Evolutionary conservation across 345 rosid genomes (phyloP), one percentile per base, ranked within the genome.

Genomic region (Syzygium aqueum): DNA sequence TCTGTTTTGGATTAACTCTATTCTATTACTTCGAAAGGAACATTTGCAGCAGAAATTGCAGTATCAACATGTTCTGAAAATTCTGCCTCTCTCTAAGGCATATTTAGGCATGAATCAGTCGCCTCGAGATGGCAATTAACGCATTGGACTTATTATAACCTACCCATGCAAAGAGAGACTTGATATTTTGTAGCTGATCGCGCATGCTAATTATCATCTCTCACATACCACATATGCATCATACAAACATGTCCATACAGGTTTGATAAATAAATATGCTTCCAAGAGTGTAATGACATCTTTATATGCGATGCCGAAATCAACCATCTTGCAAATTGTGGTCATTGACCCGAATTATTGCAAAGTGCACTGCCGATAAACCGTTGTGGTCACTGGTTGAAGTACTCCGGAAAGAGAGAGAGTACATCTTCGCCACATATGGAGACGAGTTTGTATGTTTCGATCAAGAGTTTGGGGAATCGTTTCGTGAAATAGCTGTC

Each of bases 391-490:
- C 49, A 73, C 27, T 0, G 7, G 49, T 37, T 90, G 84, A 97
- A 94, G 89, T 97, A 95, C 91, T 96, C 96, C 53, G 84, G 93
- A 90, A 96, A 97, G 89, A 87, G 87, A 88, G 92, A 95, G 23
- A 4, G 27, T 4, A 9, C 98, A 87, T 95, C 96, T 89, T 84
- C 82, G 30, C 98, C 94, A 57, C 91, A 90, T 8, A 61, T 63
- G 84, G 85, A 88, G 49, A 94, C 88, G 88, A 96, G 95, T 88
- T 87, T 92, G 88, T 95, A 95, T 27, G 96, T 98, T 94, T 96
- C 96, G 46, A 95, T 96, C 87, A 96, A 88, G 86, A 97, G 92
- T 89, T 88, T 94, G 8, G 98, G 99, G 88, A 96, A 97, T 88
- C 98, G 93, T 86, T 85, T 84, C 1, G 93, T 63, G 52, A 96